phyloP scores from a whole-genome alignment of 257 asterid genomes.

The Phtheirospermum japonicum region DNA sequence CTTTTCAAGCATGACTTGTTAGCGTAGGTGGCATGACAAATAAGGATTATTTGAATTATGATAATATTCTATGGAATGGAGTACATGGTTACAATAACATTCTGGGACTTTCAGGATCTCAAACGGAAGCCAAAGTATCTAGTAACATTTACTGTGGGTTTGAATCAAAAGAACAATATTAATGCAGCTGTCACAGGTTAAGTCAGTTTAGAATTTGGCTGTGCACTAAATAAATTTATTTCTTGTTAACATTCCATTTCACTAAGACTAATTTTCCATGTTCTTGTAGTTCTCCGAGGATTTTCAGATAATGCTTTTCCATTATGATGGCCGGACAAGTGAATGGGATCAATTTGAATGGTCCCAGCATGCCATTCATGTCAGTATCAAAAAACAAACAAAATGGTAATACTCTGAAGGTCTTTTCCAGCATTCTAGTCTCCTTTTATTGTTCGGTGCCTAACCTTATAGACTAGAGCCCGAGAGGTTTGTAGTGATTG shows the following conservation, averaged over 20 bases:
- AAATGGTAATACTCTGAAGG: conserved; percentile 60
- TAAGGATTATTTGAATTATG: conserved; percentile 13
- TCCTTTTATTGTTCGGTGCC: conserved; percentile 10
- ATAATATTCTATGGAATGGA: not conserved
- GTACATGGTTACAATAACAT: conserved; percentile 21
- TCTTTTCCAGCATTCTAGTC: conserved; percentile 23
- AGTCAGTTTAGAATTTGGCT: conserved; percentile 21
- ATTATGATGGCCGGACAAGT: conserved; percentile 87
- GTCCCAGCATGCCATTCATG: conserved; percentile 85
- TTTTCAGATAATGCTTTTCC: conserved; percentile 92
- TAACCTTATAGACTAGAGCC: conserved; percentile 10
- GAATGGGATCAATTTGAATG: conserved; percentile 99
- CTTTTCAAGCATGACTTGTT: conserved; percentile 14
- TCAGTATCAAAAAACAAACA: conserved; percentile 86
- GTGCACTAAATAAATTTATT: conserved; percentile 4
- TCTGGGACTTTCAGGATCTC: conserved; percentile 72
- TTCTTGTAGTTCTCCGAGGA: conserved; percentile 77
- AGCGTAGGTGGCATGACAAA: conserved; percentile 15
- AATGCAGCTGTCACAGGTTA: conserved; percentile 88
- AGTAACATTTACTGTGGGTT: no score
- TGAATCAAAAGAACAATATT: conserved; percentile 67
- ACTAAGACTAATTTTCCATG: conserved; percentile 27
- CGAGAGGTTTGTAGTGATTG: conserved; percentile 6
- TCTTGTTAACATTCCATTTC: no score
- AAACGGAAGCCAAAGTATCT: conserved; percentile 81